Base-by-base conservation (phyloP, 257 asterid species). In the Solanum clarkiae region DNA sequence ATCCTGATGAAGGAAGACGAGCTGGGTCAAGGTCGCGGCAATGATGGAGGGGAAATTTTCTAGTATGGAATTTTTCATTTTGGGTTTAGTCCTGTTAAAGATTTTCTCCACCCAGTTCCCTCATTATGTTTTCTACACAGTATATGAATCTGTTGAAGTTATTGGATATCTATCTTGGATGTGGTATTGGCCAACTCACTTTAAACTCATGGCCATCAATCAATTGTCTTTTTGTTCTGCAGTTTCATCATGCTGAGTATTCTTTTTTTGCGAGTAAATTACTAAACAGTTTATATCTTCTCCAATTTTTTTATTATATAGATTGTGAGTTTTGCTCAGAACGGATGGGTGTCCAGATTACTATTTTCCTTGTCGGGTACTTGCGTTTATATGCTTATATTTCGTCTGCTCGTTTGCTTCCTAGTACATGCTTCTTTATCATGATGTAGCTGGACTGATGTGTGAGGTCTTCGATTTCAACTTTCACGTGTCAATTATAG, bases 21-120 rank as follows among this genome's bases (percentile, higher is more conserved):
- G 95, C 94, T 45, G 95, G 92, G 49, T 92, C 97, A 14, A 94
- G 93, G 79, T 90, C 95, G 6, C 92, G 94, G 47, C 89, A 90
- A 75, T 91, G 84, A 87, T 53, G 62, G 14, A 14, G 45, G 10
- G 45, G 10, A 20, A 47, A 45, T 36, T 26, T 32, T 16, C 32
- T 44, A 45, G 20, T n/a, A 72, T 72, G 80, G 12, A 72, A 5
- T 16, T 72, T 72, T n/a, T 42, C 53, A 9, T 40, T 69, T 40
- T 70, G 79, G 16, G 29, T 70, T 44, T 20, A 20, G 55, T 71
- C 80, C 80, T 20, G 55, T 11, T 71, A 42, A 20, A 71, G 80
- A 71, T 17, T 40, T 17, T 42, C 80, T 44, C 55, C 42, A 11
- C 57, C 55, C 80, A 18, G 26, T 69, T 17, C 17, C 53, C 79